Base-by-base conservation (phyloP, 2,329 filamentous ascomycete genomes). In the Aspergillus costaricaensis region DNA sequence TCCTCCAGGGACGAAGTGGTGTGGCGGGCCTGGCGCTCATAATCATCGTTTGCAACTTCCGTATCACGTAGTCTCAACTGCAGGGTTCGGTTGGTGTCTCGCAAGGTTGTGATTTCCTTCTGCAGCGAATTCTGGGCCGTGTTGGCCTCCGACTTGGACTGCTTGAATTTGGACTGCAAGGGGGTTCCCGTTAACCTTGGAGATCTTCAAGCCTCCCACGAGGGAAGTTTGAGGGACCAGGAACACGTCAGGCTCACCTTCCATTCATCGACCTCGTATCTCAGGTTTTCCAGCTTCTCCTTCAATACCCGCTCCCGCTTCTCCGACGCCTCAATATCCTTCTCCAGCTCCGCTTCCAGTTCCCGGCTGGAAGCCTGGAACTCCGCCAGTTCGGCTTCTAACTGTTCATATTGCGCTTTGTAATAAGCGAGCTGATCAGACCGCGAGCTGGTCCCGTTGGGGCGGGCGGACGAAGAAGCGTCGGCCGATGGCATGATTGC, bases 21-120 rank as follows among this genome's bases (percentile, higher is more conserved):
- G 77, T 97, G 95, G 69, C 95, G 88, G 67, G 95, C 94, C 80
- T 98, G 94, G 67, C 92, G 88, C 81, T 99, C 95, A 74, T 94
- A 97, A 77, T 99, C 95, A 82, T 99, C 95, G 79, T 98, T 99
- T 74, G 91, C 92, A 58, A 99, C 95, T 78, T 99, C 95, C 69
- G 94, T 96, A 76, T 99, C 95, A 67, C 95, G 89, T 60, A 99
- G 81, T 77, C 86, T 91, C 64, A 96, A 82, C 70, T 95, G 90
- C 62, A 97, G 79, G 3, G 89, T 88, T 66, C 95, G 85, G 76
- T 92, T 96, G 52, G 87, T 77, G 67, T 99, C 93, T 72, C 95
- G 90, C 69, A 99, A 83, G 8, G 86, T 89, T 6, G 95, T 99
- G 70, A 99, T 93, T 77, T 99, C 95, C 78, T 97, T 98, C 78